Conservation (phyloP, 768 basidiomycete genomes). For the Kwoniella sp. region DNA sequence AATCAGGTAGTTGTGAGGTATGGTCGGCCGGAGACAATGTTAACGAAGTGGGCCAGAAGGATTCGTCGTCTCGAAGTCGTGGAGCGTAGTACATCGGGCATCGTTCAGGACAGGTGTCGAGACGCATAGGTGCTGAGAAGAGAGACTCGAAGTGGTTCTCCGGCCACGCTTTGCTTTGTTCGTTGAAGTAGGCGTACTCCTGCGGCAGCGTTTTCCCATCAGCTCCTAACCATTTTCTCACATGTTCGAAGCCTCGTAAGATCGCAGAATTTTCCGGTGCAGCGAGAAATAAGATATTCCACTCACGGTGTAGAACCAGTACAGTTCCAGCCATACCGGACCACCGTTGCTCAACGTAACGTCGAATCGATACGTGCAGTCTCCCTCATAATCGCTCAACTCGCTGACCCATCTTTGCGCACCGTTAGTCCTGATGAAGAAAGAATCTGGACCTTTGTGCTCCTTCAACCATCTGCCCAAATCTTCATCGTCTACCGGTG, state of each 20-base stretch:
- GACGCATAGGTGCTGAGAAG: constrained; percentile 7
- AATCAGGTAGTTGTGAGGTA: neutral
- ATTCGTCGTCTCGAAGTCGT: constrained; percentile 3
- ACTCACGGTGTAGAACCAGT: constrained; percentile 19
- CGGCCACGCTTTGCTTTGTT: constrained; percentile 12
- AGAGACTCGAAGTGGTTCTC: constrained; percentile 4
- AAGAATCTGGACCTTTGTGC: constrained; percentile 14
- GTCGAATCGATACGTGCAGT: constrained; percentile 22
- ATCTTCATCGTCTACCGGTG: neutral
- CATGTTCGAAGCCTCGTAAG: too few species aligned
- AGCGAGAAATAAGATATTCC: too few species aligned
- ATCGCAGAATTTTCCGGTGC: too few species aligned
- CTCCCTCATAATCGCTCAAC: constrained; percentile 13
- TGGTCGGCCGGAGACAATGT: neutral
- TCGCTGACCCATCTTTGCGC: constrained; percentile 24
- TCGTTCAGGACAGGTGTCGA: constrained; percentile 13
- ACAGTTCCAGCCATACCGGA: constrained; percentile 21
- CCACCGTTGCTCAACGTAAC: constrained; percentile 26
- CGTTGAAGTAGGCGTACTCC: constrained; percentile 21
- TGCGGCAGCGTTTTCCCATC: neutral
- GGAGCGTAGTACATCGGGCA: constrained; percentile 14
- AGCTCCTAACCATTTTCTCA: too few species aligned
- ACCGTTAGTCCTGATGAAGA: constrained; percentile 17
- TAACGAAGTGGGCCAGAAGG: neutral
- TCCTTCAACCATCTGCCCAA: constrained; percentile 1